Base-by-base conservation (phyloP, 2,329 filamentous ascomycete species). In the Fusarium vanettenii region DNA sequence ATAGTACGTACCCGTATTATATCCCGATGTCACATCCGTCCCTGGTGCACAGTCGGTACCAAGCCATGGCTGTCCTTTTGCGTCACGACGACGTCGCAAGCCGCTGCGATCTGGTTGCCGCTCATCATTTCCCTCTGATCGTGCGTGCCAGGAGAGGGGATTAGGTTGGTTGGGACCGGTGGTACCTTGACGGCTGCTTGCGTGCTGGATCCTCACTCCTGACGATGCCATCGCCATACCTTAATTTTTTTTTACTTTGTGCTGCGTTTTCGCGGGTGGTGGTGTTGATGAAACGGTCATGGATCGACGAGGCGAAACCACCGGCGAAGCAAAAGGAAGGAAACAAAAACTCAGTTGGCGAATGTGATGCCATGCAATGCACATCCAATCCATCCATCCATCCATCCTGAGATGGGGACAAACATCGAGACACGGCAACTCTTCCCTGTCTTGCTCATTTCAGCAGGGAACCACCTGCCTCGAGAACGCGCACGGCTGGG, bases 11-110 rank as follows among this genome's bases (percentile, higher is more conserved):
- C 18, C 52, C 66, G 37, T 33, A 22, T 57, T 75, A 66, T 77
- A 64, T 65, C 65, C 74, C 72, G 67, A 73, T 52, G 67, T 74
- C 61, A 63, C 65, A 64, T 66, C 55, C 64, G 65, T 70, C 62
- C 43, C 71, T 62, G 70, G 35, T 66, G 55, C 60, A 52, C 67
- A 43, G 45, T 55, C 64, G 39, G 60, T 20, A n/a, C 20, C 39
- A 56, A 70, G 62, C 31, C 69, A 64, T 62, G 39, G 33, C 33
- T 61, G 50, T 27, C 56, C 57, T 22, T 60, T 57, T 71, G 50
- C 70, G 66, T 73, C 66, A 73, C 48, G 48, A 41, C 66, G 57
- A 70, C 33, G 48, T 70, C 65, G 31, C 39, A 57, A 39, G 33
- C 31, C 52, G 33, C 35, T 50, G 20, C 70, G 66, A 57, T 64